Conservation (phyloP, 306 rosid genomes). For the Gillenia trifoliata region DNA sequence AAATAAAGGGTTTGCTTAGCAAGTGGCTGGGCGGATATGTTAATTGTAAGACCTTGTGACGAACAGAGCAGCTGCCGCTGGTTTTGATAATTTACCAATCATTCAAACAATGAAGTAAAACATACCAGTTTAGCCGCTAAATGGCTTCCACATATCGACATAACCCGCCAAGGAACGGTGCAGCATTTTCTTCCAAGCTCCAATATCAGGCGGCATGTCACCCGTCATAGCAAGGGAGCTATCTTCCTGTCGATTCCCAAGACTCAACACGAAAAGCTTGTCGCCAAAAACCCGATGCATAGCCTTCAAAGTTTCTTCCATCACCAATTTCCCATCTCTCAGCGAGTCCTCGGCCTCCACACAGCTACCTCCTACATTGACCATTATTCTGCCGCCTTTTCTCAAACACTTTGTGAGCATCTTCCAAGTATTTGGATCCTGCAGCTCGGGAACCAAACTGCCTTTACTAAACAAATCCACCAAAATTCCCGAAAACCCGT, state of each 20-base stretch:
- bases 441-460: constrained; percentile 74
- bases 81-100: too few relatives aligned
- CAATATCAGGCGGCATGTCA: constrained; percentile 51
- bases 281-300: constrained; percentile 51
- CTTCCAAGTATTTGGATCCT: constrained; percentile 63
- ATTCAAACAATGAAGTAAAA: neutral
- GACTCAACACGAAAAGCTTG: constrained; percentile 49
- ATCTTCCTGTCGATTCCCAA: constrained; percentile 67
- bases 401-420: constrained; percentile 53
- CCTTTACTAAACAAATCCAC: constrained; percentile 75
- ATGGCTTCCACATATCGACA: constrained; percentile 46
- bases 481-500: constrained; percentile 75
- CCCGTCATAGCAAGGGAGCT: constrained; percentile 89
- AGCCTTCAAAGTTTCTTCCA: constrained; percentile 66
- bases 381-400: constrained; percentile 84
- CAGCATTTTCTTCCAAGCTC: constrained; percentile 53
- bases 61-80: too few relatives aligned
- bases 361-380: constrained; percentile 91
- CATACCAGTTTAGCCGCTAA: constrained; percentile 14
- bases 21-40: too few relatives aligned
- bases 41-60: too few relatives aligned
- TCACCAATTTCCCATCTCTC: constrained; percentile 58
- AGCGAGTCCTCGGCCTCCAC: constrained; percentile 69
- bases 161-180: constrained; percentile 39
- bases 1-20: too few relatives aligned